Evolutionary conservation across 2,329 filamentous ascomycete species (phyloP).

Genomic region (Aspergillus felis): DNA sequence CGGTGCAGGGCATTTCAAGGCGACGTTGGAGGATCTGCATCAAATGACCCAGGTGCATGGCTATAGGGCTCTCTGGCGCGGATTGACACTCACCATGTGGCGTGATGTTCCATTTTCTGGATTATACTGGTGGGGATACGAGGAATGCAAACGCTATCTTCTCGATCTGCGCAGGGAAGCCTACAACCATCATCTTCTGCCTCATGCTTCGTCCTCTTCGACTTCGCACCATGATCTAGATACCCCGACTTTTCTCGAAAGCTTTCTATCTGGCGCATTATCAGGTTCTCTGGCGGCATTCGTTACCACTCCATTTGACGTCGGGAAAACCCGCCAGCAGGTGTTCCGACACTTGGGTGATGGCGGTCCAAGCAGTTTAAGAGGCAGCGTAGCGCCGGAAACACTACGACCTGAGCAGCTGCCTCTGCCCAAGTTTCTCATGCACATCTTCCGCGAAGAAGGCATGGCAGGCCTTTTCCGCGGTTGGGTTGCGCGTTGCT

Average conservation of each 20-base stretch:
- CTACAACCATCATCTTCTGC: conserved; percentile 13
- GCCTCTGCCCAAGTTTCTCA: conserved; percentile 77
- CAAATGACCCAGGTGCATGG: conserved; percentile 77
- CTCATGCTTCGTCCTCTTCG: conserved; percentile 7
- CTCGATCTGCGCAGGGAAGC: conserved; percentile 61
- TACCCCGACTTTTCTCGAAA: conserved; percentile 75
- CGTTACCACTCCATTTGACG: conserved; percentile 91
- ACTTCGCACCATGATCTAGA: conserved; percentile 60
- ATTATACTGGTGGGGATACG: conserved; percentile 98
- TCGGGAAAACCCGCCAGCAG: conserved; percentile 93
- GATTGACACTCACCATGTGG: conserved; percentile 87
- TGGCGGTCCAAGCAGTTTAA: conserved; percentile 18
- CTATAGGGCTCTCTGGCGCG: conserved; percentile 82
- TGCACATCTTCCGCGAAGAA: conserved; percentile 85
- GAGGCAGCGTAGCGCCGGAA: conserved; percentile 10
- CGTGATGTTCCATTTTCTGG: conserved; percentile 95
- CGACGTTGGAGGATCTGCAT: conserved; percentile 70
- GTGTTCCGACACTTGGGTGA: conserved; percentile 63
- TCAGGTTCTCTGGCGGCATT: conserved; percentile 84
- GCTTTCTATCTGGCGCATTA: conserved; percentile 77
- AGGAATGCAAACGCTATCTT: conserved; percentile 69
- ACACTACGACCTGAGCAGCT: conserved; percentile 62
- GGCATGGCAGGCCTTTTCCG: conserved; percentile 77
- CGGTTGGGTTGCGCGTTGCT: conserved; percentile 84
- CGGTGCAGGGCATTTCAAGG: conserved; percentile 65